Percentiles rank a stretch among this genome's conserved stretches.
These are phyloP conservation scores for Lachancea sp. DNA, from an alignment of 805 yeast species.

Conservation along the genomic window DNA sequence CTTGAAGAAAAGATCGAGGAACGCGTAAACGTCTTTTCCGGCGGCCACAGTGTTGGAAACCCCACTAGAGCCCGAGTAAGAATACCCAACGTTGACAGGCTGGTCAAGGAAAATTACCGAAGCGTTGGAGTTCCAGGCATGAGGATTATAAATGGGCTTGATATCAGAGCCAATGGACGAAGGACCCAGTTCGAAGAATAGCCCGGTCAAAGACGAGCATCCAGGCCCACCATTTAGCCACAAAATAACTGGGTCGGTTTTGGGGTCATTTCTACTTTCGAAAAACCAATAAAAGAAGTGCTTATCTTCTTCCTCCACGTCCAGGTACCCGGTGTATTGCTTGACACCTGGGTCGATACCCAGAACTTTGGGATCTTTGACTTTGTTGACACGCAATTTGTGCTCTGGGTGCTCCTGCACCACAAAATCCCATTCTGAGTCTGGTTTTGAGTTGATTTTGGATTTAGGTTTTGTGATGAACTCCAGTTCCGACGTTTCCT, in stretches of 20 bases:
- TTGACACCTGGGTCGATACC: slow-evolving; percentile 72
- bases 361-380: slow-evolving; percentile 51
- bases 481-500: slow-evolving; percentile 44
- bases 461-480: slow-evolving; percentile 46
- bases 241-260: slow-evolving; percentile 72
- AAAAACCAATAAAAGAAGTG: slow-evolving; percentile 83
- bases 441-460: slow-evolving; percentile 16
- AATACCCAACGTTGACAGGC: slow-evolving; percentile 81
- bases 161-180: slow-evolving; percentile 56
- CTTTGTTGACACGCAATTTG: slow-evolving; percentile 53
- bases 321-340: slow-evolving; percentile 83
- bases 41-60: slow-evolving; percentile 75
- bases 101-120: slow-evolving; percentile 82
- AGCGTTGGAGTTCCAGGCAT: slow-evolving; percentile 82
- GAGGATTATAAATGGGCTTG: slow-evolving; percentile 62
- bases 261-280: slow-evolving; percentile 85
- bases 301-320: slow-evolving; percentile 74
- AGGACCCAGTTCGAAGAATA: slow-evolving; percentile 84
- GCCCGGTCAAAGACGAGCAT: slow-evolving; percentile 81
- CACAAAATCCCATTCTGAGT: slow-evolving; percentile 26
- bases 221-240: slow-evolving; percentile 98
- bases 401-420: slow-evolving; percentile 39
- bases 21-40: slow-evolving; percentile 74
- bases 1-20: slow-evolving; percentile 70
- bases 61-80: slow-evolving; percentile 52